Evolutionary conservation across 257 asterid genomes (phyloP).

Genomic region (Marsdenia floribunda): DNA sequence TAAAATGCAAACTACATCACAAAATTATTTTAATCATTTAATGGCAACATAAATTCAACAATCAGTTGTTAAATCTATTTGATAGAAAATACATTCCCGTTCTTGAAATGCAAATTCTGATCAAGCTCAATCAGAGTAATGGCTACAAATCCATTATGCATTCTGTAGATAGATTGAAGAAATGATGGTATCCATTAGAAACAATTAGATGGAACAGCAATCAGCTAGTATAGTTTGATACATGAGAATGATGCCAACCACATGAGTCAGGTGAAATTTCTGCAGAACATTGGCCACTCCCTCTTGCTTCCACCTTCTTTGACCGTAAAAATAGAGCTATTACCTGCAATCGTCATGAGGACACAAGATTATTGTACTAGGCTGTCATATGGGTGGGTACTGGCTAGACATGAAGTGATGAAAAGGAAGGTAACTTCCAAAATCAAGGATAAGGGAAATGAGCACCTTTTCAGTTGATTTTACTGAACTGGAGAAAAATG

Average conservation of each 20-base stretch:
- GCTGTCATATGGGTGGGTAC: background rate
- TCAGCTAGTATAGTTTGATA: constrained; percentile 8
- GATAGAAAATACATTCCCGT: background rate
- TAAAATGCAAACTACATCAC: background rate
- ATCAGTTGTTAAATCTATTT: background rate
- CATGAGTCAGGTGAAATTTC: constrained; percentile 39
- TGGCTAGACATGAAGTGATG: constrained; percentile 13
- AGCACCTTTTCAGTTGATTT: background rate
- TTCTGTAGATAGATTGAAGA: background rate
- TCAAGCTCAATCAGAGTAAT: background rate
- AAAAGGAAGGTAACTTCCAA: constrained; percentile 2
- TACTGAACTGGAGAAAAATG: background rate
- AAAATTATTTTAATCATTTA: background rate
- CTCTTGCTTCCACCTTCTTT: constrained; percentile 38
- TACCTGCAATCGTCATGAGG: constrained; percentile 52
- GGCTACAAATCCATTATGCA: background rate
- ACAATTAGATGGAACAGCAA: background rate
- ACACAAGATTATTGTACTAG: background rate
- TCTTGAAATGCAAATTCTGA: background rate
- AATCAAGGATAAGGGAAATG: background rate
- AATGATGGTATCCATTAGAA: background rate
- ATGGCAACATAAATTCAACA: background rate
- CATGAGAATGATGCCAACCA: constrained; percentile 46
- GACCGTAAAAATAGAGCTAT: constrained; percentile 74
- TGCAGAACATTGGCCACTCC: constrained; percentile 35